A percentile compares a stretch with the other conserved stretches of the same genome.
These are phyloP conservation scores for Aspergillus niger DNA, from an alignment of 2,329 filamentous ascomycete species.

Conservation along the genomic window DNA sequence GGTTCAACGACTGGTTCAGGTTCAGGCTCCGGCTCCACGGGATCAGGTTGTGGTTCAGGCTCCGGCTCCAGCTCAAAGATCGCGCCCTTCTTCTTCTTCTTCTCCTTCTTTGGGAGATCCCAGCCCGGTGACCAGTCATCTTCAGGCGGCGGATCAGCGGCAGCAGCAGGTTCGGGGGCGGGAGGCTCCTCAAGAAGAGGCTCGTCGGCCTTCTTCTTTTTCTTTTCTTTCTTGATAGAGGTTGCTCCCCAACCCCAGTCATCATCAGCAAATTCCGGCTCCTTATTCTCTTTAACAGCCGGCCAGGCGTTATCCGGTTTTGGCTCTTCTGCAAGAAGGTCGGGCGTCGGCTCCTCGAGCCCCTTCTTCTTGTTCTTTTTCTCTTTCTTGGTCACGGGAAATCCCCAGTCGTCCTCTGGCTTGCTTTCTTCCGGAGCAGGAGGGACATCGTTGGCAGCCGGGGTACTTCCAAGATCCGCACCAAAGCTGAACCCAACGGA, in stretches of 20 bases:
- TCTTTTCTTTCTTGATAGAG: constrained; percentile 37
- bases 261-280: constrained; percentile 26
- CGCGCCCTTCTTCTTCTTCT: constrained; percentile 34
- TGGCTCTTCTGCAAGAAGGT: constrained; percentile 25
- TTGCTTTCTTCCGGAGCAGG: constrained; percentile 45
- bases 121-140: constrained; percentile 38
- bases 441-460: constrained; percentile 42
- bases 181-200: constrained; percentile 28
- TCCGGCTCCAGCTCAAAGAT: constrained; percentile 33
- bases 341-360: constrained; percentile 21
- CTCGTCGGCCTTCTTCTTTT: constrained; percentile 26
- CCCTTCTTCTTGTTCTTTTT: constrained; percentile 49
- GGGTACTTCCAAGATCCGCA: constrained; percentile 31
- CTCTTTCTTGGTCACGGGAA: constrained; percentile 44
- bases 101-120: constrained; percentile 31
- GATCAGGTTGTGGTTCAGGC: constrained; percentile 23
- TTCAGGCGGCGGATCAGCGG: constrained; percentile 34
- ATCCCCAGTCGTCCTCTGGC: constrained; percentile 43
- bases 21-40: constrained; percentile 29
- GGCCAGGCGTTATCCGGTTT: constrained; percentile 15
- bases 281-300: background rate
- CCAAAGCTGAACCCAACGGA: constrained; percentile 47
- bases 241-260: constrained; percentile 33
- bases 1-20: constrained; percentile 18
- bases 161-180: constrained; percentile 32